These are phyloP conservation scores for Rhododendron mucronatum DNA, from an alignment of 148 eudicot genomes.

Conservation along the genomic window DNA sequence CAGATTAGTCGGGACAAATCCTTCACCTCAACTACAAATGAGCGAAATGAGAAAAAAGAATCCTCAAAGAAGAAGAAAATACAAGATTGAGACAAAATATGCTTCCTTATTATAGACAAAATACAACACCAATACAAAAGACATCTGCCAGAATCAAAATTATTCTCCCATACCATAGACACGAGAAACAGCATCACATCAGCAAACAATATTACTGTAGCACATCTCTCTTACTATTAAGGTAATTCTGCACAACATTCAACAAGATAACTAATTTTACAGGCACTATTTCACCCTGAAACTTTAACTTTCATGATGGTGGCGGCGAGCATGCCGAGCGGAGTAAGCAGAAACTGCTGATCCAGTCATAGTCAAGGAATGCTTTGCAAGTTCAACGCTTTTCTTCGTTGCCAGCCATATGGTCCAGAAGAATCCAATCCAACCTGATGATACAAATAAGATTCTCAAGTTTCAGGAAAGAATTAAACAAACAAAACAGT, in stretches of 20 bases:
- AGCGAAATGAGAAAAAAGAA: background rate
- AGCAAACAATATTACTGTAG: background rate
- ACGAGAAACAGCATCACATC: background rate
- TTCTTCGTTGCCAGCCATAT: constrained; percentile 49
- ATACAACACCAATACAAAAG: background rate
- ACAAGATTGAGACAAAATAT: background rate
- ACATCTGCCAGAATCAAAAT: background rate
- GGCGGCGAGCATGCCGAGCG: constrained; percentile 19
- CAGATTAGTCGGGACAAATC: background rate
- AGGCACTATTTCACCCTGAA: background rate
- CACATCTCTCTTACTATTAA: background rate
- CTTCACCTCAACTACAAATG: background rate
- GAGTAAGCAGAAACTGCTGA: constrained; percentile 52
- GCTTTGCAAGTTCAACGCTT: constrained; percentile 43
- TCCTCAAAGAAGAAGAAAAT: background rate
- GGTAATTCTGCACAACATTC: background rate
- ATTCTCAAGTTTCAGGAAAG: background rate
- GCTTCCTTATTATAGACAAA: background rate
- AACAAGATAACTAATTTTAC: background rate
- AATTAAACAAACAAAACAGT: background rate
- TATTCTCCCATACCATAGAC: background rate
- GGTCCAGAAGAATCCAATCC: constrained; percentile 68
- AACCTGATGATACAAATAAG: constrained; percentile 34
- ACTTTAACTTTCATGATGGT: background rate
- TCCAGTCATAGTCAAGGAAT: constrained; percentile 40